These are phyloP conservation scores for Neonectria faginata DNA, from an alignment of 2,329 filamentous ascomycete genomes.

Conservation along the genomic window DNA sequence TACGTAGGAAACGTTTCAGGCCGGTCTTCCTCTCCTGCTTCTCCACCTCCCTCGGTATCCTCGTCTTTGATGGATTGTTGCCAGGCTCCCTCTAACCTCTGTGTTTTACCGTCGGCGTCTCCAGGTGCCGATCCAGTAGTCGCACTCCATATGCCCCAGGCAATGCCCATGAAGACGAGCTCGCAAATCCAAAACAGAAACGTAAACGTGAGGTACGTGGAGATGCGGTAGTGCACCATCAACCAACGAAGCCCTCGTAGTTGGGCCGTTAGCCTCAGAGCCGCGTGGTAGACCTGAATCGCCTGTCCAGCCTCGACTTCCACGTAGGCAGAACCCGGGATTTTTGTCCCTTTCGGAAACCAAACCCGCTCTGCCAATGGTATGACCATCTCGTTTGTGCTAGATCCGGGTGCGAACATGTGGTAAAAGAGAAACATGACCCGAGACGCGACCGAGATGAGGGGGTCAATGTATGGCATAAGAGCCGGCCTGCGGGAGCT, in stretches of 20 bases:
- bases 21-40: slow-evolving; percentile 52
- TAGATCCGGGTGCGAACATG: slow-evolving; percentile 71
- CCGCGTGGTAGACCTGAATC: slow-evolving; percentile 81
- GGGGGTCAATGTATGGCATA: slow-evolving; percentile 80
- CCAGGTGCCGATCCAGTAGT: slow-evolving; percentile 43
- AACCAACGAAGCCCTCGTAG: slow-evolving; percentile 83
- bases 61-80: slow-evolving; percentile 35
- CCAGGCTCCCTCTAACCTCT: slow-evolving; percentile 26
- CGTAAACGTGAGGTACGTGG: slow-evolving; percentile 76
- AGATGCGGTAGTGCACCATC: slow-evolving; percentile 85
- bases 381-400: slow-evolving; percentile 73
- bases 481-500: slow-evolving; percentile 80
- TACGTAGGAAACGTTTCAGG: slow-evolving; percentile 59
- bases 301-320: slow-evolving; percentile 77
- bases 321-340: slow-evolving; percentile 62
- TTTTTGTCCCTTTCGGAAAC: slow-evolving; percentile 62
- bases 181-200: slow-evolving; percentile 81
- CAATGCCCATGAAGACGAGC: slow-evolving; percentile 72
- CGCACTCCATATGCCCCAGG: slow-evolving; percentile 69
- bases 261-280: slow-evolving; percentile 77
- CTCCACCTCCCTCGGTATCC: slow-evolving; percentile 44
- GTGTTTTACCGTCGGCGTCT: slow-evolving; percentile 21
- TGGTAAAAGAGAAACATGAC: slow-evolving; percentile 76
- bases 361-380: slow-evolving; percentile 78
- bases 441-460: slow-evolving; percentile 72